These are phyloP conservation scores for Lasiodiplodia gonubiensis DNA, from an alignment of 2,329 filamentous ascomycete genomes.

Conservation along the genomic window DNA sequence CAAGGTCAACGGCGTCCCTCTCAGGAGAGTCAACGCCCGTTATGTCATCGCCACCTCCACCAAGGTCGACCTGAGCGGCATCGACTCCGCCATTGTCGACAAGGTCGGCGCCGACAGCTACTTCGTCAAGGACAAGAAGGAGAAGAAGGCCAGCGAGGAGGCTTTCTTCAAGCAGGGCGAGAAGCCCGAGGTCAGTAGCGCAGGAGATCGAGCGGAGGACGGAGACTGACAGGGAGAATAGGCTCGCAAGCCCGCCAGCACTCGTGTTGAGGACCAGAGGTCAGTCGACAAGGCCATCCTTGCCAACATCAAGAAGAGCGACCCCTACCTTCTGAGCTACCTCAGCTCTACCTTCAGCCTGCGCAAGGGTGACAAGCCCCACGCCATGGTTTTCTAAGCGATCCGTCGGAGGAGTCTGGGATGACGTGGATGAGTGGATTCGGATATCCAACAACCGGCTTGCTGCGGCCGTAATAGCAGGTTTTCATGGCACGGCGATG, in stretches of 20 bases:
- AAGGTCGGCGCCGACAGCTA: slow-evolving; percentile 86
- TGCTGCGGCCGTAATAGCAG: slow-evolving; percentile 49
- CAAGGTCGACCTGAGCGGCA: slow-evolving; percentile 80
- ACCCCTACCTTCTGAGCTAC: slow-evolving; percentile 91
- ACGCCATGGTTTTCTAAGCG: slow-evolving; percentile 97
- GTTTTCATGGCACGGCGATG: slow-evolving; percentile 37
- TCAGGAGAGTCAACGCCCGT: slow-evolving; percentile 89
- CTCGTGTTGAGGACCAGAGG: slow-evolving; percentile 97
- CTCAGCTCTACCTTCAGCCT: slow-evolving; percentile 96
- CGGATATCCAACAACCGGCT: slow-evolving; percentile 48
- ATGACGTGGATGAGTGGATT: slow-evolving; percentile 34
- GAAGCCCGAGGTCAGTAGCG: slow-evolving; percentile 83
- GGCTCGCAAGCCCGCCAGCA: slow-evolving; percentile 96
- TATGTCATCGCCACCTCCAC: slow-evolving; percentile 92
- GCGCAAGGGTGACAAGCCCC: slow-evolving; percentile 98
- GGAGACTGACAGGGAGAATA: slow-evolving; percentile 47
- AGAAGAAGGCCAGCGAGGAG: slow-evolving; percentile 96
- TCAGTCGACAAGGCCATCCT: slow-evolving; percentile 95
- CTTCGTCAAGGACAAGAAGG: slow-evolving; percentile 93
- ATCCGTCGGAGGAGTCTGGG: slow-evolving; percentile 30
- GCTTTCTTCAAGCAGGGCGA: slow-evolving; percentile 99
- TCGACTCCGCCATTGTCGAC: slow-evolving; percentile 73
- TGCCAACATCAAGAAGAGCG: slow-evolving; percentile 92
- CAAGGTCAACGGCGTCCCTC: slow-evolving; percentile 99
- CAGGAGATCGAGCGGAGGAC: slow-evolving; percentile 24